A percentile compares a stretch with the other conserved stretches of the same genome.
phyloP scores from a whole-genome alignment of 1,139 yeast species.

The Yamadazyma sp. region DNA sequence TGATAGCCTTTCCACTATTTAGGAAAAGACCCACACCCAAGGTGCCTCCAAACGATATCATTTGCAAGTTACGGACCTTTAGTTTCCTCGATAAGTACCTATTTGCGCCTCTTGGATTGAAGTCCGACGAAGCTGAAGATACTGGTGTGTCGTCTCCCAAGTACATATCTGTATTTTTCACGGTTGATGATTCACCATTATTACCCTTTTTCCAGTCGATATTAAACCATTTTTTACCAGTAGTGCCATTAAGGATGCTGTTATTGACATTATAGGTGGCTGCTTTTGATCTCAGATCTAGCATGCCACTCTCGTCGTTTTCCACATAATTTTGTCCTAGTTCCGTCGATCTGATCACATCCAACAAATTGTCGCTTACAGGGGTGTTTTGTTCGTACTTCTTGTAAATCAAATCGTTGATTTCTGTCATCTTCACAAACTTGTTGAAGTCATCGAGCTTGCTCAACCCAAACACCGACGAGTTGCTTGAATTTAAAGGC shows the following conservation, averaged over 20 bases:
- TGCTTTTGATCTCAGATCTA: slow-evolving; percentile 8
- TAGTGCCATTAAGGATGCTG: slow-evolving; percentile 3
- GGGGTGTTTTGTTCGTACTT: slow-evolving; percentile 15
- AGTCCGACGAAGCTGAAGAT: slow-evolving; percentile 13
- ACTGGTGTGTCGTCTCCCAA: slow-evolving; percentile 10
- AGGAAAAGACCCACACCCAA: slow-evolving; percentile 79
- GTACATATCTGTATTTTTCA: slow-evolving; percentile 12
- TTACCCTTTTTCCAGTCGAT: slow-evolving; percentile 13
- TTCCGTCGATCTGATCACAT: slow-evolving; percentile 30
- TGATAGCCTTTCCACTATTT: slow-evolving; percentile 75
- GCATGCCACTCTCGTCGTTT: slow-evolving; percentile 12
- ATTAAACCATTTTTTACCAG: slow-evolving; percentile 14
- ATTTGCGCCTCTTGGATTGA: slow-evolving; percentile 8
- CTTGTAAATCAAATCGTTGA: slow-evolving; percentile 33
- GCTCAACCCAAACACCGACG: slow-evolving; percentile 38
- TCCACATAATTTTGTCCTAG: slow-evolving; percentile 30
- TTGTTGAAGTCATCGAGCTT: slow-evolving; percentile 36
- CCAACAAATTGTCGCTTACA: slow-evolving; percentile 22
- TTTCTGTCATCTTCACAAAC: slow-evolving; percentile 36
- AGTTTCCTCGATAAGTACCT: slow-evolving; percentile 49
- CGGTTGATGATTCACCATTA: slow-evolving; percentile 8
- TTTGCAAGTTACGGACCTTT: slow-evolving; percentile 70
- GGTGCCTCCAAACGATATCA: slow-evolving; percentile 82
- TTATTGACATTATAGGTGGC: slow-evolving; percentile 4
- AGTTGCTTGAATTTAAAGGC: slow-evolving; percentile 16